A percentile compares a stretch with the other conserved stretches of the same genome.
These are phyloP conservation scores for Aspergillus nomiae DNA, from an alignment of 2,329 filamentous ascomycete species.

Conservation along the genomic window DNA sequence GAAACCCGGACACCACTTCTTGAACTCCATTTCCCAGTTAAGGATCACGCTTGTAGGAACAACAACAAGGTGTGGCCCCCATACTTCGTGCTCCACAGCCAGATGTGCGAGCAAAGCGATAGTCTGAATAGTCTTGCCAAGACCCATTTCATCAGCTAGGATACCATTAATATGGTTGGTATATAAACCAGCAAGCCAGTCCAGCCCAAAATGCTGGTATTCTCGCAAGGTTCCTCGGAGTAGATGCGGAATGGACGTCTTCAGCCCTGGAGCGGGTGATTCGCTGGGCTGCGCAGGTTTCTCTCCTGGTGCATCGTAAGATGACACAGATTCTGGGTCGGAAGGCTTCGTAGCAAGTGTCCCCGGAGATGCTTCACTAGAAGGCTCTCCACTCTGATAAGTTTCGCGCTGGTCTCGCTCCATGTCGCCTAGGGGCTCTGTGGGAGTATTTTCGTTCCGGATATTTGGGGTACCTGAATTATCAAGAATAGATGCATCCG, in stretches of 20 bases:
- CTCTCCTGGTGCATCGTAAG: conserved; percentile 39
- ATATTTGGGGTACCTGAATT: conserved; percentile 3
- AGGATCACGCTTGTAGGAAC: conserved; percentile 98
- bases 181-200: conserved; percentile 94
- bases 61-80: conserved; percentile 94
- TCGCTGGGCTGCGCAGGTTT: conserved; percentile 38
- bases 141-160: conserved; percentile 95
- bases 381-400: conserved; percentile 35
- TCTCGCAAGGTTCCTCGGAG: conserved; percentile 86
- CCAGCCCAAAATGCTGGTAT: conserved; percentile 95
- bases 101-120: conserved; percentile 92
- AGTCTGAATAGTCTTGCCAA: conserved; percentile 98
- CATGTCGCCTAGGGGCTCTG: conserved; percentile 17
- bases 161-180: conserved; percentile 93
- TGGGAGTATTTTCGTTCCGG: not conserved
- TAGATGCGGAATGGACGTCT: conserved; percentile 77
- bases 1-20: conserved; percentile 96
- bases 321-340: conserved; percentile 48
- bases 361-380: conserved; percentile 46
- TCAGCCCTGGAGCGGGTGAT: conserved; percentile 49
- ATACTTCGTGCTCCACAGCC: conserved; percentile 84
- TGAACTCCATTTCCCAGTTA: conserved; percentile 99
- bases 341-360: conserved; percentile 48
- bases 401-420: conserved; percentile 23
- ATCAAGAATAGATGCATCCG: conserved; percentile 4